Conservation (phyloP, 2,329 filamentous ascomycete species). For the Fusarium chlamydosporum region DNA sequence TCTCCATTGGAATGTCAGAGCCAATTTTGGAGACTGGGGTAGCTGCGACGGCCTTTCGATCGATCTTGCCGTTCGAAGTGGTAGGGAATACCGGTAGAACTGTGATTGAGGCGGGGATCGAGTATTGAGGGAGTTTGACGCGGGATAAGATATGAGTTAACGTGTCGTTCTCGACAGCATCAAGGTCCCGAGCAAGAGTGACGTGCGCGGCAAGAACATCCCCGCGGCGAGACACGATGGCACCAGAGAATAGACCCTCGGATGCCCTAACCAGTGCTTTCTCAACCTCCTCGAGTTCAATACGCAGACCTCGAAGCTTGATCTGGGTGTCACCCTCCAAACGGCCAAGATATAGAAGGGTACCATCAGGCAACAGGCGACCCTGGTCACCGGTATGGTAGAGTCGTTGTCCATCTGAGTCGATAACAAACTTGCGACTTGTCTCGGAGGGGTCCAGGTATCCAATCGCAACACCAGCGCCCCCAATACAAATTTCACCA, state of each 20-base stretch:
- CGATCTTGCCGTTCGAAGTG: slow-evolving; percentile 5
- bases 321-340: slow-evolving; percentile 60
- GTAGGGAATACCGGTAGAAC: not conserved
- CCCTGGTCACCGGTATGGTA: slow-evolving; percentile 41
- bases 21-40: not conserved
- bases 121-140: slow-evolving; percentile 7
- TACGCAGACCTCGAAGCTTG: slow-evolving; percentile 61
- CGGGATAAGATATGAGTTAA: not conserved
- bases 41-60: slow-evolving; percentile 6
- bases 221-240: slow-evolving; percentile 3
- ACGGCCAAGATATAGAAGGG: slow-evolving; percentile 54
- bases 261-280: slow-evolving; percentile 15
- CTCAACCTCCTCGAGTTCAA: slow-evolving; percentile 62
- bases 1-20: not conserved
- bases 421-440: slow-evolving; percentile 13
- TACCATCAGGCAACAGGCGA: slow-evolving; percentile 52
- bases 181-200: not conserved
- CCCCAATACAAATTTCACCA: slow-evolving; percentile 24
- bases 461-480: slow-evolving; percentile 15
- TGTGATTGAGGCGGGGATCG: not conserved
- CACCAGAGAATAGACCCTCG: slow-evolving; percentile 4
- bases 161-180: not conserved
- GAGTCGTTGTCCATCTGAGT: not conserved
- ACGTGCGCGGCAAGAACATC: not conserved
- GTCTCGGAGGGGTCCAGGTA: slow-evolving; percentile 7